A percentile compares a stretch with the other conserved stretches of the same genome.
These are phyloP conservation scores for Veloboletus limbatus DNA, from an alignment of 1,284 basidiomycete genomes.

Conservation along the genomic window DNA sequence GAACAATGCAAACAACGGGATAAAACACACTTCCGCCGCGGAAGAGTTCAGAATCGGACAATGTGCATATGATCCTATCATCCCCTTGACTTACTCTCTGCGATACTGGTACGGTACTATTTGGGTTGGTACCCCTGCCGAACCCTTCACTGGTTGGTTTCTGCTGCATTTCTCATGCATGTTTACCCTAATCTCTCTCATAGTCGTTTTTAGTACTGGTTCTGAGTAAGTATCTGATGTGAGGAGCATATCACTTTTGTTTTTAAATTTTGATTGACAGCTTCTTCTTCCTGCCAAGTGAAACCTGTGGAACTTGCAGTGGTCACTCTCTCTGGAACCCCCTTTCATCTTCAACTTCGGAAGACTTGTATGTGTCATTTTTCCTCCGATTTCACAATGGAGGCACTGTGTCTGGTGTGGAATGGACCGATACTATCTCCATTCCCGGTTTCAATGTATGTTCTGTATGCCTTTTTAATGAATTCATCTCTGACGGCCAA, in stretches of 20 bases:
- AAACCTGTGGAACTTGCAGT: too few species aligned
- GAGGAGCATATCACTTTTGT: neutral
- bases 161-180: neutral
- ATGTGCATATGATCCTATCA: neutral
- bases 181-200: neutral
- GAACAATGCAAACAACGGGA: slow-evolving; percentile 10
- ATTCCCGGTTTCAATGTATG: slow-evolving; percentile 30
- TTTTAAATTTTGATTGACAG: slow-evolving; percentile 4
- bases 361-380: slow-evolving; percentile 38
- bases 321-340: slow-evolving; percentile 36
- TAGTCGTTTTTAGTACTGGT: slow-evolving; percentile 39
- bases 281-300: slow-evolving; percentile 28
- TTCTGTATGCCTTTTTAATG: too few species aligned
- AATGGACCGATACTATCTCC: slow-evolving; percentile 50
- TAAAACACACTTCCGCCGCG: slow-evolving; percentile 4
- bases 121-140: slow-evolving; percentile 34
- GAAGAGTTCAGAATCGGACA: neutral
- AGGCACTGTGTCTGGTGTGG: slow-evolving; percentile 52
- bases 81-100: slow-evolving; percentile 19
- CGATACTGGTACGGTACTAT: slow-evolving; percentile 24
- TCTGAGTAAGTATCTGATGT: slow-evolving; percentile 18
- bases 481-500: too few species aligned
- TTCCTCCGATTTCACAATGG: slow-evolving; percentile 51
- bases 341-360: slow-evolving; percentile 36
- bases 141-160: slow-evolving; percentile 15